Conservation (phyloP, 2,329 filamentous ascomycete species). For the Penicillium sp. region DNA sequence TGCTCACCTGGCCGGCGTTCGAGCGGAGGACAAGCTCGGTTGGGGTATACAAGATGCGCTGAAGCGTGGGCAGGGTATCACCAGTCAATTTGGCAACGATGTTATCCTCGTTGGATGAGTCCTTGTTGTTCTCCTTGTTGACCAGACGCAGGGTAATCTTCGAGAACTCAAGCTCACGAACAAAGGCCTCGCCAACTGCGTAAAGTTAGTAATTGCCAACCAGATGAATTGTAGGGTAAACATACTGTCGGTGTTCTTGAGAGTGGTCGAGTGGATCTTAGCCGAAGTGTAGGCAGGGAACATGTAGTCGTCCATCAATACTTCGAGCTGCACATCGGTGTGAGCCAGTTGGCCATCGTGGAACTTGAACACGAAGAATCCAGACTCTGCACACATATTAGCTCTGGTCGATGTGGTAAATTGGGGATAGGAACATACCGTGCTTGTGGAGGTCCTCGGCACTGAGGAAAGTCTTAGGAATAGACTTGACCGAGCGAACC, state of each 20-base stretch:
- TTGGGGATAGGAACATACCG: slow-evolving; percentile 46
- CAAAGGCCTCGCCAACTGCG: slow-evolving; percentile 81
- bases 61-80: slow-evolving; percentile 80
- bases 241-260: slow-evolving; percentile 77
- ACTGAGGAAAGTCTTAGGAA: slow-evolving; percentile 74
- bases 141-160: slow-evolving; percentile 84
- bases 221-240: slow-evolving; percentile 3
- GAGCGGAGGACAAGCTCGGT: slow-evolving; percentile 78
- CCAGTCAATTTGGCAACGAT: slow-evolving; percentile 80
- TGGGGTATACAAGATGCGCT: slow-evolving; percentile 87
- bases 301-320: slow-evolving; percentile 90
- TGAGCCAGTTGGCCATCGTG: slow-evolving; percentile 83
- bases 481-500: slow-evolving; percentile 49
- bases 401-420: slow-evolving; percentile 14
- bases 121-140: slow-evolving; percentile 72
- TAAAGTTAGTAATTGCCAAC: slow-evolving; percentile 17
- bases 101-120: slow-evolving; percentile 62
- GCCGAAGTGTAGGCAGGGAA: slow-evolving; percentile 85
- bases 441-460: slow-evolving; percentile 79
- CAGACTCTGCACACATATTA: slow-evolving; percentile 64
- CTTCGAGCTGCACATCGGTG: slow-evolving; percentile 73
- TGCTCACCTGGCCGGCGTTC: slow-evolving; percentile 71
- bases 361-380: slow-evolving; percentile 90
- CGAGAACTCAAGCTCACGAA: slow-evolving; percentile 96
- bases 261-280: slow-evolving; percentile 65